These are phyloP conservation scores for Fagus crenata DNA, from an alignment of 306 rosid genomes.

Conservation along the genomic window DNA sequence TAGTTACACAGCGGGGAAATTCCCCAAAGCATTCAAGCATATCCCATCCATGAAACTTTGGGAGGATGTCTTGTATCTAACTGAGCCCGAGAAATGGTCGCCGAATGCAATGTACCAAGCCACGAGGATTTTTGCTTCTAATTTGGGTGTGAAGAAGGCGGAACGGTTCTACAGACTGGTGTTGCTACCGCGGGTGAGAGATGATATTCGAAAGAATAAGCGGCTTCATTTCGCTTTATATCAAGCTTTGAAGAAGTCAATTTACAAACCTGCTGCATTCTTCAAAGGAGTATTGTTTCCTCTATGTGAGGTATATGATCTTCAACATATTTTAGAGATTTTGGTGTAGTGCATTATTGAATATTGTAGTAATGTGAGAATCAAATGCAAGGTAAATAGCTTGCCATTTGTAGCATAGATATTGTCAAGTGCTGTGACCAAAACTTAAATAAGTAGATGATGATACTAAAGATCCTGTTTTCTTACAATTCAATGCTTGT, in stretches of 20 bases:
- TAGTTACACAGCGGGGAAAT: slow-evolving; percentile 65
- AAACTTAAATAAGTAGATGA: too few species aligned
- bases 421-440: background rate
- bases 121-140: slow-evolving; percentile 81
- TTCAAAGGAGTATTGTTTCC: slow-evolving; percentile 86
- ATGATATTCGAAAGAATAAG: slow-evolving; percentile 72
- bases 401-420: background rate
- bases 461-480: background rate
- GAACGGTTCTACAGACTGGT: slow-evolving; percentile 83
- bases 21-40: slow-evolving; percentile 79
- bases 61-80: slow-evolving; percentile 80
- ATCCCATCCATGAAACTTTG: slow-evolving; percentile 68
- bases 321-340: slow-evolving; percentile 3
- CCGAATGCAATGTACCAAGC: slow-evolving; percentile 89
- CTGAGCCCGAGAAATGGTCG: slow-evolving; percentile 94
- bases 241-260: slow-evolving; percentile 76
- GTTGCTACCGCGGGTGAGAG: slow-evolving; percentile 84
- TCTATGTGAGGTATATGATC: slow-evolving; percentile 70
- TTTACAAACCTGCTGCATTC: slow-evolving; percentile 91
- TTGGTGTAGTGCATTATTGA: background rate
- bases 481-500: too few species aligned
- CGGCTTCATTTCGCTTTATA: slow-evolving; percentile 86
- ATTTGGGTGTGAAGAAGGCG: slow-evolving; percentile 66
- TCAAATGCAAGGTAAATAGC: background rate
- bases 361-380: background rate